phyloP scores from a whole-genome alignment of 139 green algal genomes.

The Picochlorum costavermella region DNA sequence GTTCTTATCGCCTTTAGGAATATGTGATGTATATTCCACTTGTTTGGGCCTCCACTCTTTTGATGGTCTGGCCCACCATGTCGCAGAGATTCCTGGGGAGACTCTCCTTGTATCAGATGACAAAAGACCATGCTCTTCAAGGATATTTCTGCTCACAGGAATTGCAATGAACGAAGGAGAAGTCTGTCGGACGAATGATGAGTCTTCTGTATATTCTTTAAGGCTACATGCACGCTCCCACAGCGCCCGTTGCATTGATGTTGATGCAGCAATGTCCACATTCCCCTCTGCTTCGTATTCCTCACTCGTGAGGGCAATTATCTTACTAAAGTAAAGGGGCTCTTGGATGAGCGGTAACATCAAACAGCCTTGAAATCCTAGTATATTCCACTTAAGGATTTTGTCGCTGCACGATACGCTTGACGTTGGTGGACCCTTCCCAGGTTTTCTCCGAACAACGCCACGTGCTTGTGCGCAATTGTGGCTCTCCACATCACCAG shows the following conservation, averaged over 20 bases:
- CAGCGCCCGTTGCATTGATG: not conserved
- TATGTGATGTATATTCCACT: not conserved
- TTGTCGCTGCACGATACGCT: conserved; percentile 95
- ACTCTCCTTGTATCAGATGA: not conserved
- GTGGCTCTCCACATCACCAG: conserved; percentile 54
- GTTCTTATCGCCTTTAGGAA: not conserved
- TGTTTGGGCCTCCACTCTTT: not conserved
- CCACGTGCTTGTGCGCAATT: conserved; percentile 41
- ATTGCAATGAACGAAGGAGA: no score
- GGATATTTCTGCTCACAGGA: no score
- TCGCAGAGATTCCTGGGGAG: not conserved
- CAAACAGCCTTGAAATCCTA: conserved; percentile 63
- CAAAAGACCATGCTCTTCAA: no score
- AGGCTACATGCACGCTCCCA: not conserved
- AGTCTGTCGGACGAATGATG: no score
- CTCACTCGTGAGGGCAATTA: conserved; percentile 34
- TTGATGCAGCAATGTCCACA: not conserved
- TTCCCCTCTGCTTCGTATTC: not conserved
- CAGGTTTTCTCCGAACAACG: conserved; percentile 75
- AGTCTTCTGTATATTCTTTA: no score
- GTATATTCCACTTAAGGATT: conserved; percentile 69
- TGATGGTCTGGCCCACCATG: not conserved
- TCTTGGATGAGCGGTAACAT: conserved; percentile 45
- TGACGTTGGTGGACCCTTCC: conserved; percentile 72
- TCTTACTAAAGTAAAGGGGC: conserved; percentile 47